A percentile compares a stretch with the other conserved stretches of the same genome.
These are phyloP conservation scores for Penicillium cinerascens DNA, from an alignment of 495 filamentous ascomycete genomes.

Conservation along the genomic window DNA sequence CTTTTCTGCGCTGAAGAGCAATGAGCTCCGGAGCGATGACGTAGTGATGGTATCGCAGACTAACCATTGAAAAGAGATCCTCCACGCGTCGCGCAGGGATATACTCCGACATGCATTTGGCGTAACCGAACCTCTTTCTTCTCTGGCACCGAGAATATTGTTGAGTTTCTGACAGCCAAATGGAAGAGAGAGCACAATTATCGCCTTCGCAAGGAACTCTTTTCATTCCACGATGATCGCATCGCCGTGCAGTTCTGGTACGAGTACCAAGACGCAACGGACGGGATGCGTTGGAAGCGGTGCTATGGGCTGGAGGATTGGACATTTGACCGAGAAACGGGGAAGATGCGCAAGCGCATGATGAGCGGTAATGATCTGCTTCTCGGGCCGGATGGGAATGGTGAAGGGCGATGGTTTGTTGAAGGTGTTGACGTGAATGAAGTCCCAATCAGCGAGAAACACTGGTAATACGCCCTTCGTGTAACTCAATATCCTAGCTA, in stretches of 20 bases:
- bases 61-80: constrained; percentile 52
- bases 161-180: constrained; percentile 70
- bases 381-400: constrained; percentile 50
- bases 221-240: constrained; percentile 51
- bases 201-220: constrained; percentile 81
- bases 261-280: constrained; percentile 69
- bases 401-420: constrained; percentile 55
- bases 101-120: constrained; percentile 79
- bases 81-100: constrained; percentile 60
- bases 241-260: constrained; percentile 95
- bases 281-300: constrained; percentile 75
- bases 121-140: constrained; percentile 74
- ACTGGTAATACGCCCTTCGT: constrained; percentile 53
- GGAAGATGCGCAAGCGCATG: constrained; percentile 80
- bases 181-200: constrained; percentile 75
- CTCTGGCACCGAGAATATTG: constrained; percentile 62
- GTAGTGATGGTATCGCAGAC: constrained; percentile 6
- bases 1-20: background rate
- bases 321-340: constrained; percentile 71
- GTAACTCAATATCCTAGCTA: too few relatives aligned
- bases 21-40: background rate
- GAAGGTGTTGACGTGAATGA: constrained; percentile 70
- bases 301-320: constrained; percentile 91
- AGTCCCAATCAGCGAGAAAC: constrained; percentile 66
- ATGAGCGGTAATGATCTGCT: constrained; percentile 90